Conservation (phyloP, 176 grass and related monocot genomes). For the Oropetium thomaeum region DNA sequence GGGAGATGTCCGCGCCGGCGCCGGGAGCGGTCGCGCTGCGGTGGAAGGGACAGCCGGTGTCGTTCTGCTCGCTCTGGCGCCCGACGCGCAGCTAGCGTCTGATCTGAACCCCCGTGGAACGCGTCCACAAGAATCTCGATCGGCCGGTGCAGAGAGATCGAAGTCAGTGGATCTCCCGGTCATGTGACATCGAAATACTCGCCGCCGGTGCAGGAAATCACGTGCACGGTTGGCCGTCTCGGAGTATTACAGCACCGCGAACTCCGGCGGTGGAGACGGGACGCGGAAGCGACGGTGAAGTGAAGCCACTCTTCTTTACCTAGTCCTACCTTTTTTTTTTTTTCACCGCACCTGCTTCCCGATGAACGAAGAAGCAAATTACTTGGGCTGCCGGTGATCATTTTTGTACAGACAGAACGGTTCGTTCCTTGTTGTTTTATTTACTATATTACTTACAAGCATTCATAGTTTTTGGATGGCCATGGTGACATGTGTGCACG, state of each 20-base stretch:
- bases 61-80: conserved; percentile 92
- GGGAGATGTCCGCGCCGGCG: conserved; percentile 56
- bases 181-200: neutral
- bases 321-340: neutral
- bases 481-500: too few species aligned
- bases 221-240: neutral
- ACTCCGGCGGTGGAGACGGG: neutral
- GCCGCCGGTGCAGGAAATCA: too few species aligned
- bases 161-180: neutral
- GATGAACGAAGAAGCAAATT: neutral
- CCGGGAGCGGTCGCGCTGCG: conserved; percentile 45
- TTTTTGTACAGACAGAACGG: conserved; percentile 28
- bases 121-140: neutral
- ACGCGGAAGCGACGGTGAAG: neutral
- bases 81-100: conserved; percentile 19
- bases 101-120: neutral
- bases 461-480: neutral
- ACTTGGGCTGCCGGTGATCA: neutral
- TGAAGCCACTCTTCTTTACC: neutral
- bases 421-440: neutral
- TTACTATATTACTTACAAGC: neutral
- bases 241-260: neutral
- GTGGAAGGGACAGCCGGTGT: conserved; percentile 92
- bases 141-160: neutral
- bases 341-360: too few species aligned